Evolutionary conservation across 192 early-diverging fungal genomes (phyloP).

Genomic region (Backusella tarrabulga): DNA sequence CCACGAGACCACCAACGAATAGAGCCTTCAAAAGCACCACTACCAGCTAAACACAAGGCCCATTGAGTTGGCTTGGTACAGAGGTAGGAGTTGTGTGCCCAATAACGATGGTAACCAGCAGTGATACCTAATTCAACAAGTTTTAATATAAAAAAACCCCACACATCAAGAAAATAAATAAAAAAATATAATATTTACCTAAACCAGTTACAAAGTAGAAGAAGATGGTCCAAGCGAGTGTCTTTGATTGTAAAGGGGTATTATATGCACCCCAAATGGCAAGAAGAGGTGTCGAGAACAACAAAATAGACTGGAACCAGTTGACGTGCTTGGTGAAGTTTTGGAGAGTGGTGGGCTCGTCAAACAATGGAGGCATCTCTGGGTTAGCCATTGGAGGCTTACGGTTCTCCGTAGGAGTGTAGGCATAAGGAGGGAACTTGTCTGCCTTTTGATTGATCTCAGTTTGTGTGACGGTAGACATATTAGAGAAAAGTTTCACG

Average conservation of each 20-base stretch:
- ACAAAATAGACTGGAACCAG: slow-evolving; percentile 65
- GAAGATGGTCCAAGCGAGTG: slow-evolving; percentile 64
- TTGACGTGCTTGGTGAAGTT: slow-evolving; percentile 61
- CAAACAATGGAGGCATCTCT: slow-evolving; percentile 27
- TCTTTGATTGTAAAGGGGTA: slow-evolving; percentile 64
- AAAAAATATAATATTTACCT: slow-evolving; percentile 45
- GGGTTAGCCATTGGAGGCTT: slow-evolving; percentile 12
- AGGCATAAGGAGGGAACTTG: slow-evolving; percentile 12
- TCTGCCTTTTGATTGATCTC: background rate
- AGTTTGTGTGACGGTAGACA: background rate
- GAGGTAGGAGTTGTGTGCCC: slow-evolving; percentile 75
- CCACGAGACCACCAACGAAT: slow-evolving; percentile 86
- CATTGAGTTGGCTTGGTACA: slow-evolving; percentile 59
- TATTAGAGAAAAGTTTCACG: background rate
- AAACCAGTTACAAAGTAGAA: slow-evolving; percentile 81
- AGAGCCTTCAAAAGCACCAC: slow-evolving; percentile 79
- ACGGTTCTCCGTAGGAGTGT: background rate
- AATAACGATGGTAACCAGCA: slow-evolving; percentile 75
- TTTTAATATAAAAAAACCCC: slow-evolving; percentile 53
- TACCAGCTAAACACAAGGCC: slow-evolving; percentile 61
- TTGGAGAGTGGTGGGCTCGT: slow-evolving; percentile 44
- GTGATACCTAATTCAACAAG: slow-evolving; percentile 44
- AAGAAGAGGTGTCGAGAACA: slow-evolving; percentile 70
- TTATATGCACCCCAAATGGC: slow-evolving; percentile 75
- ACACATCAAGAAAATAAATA: slow-evolving; percentile 47